Evolutionary conservation across 2,329 filamentous ascomycete species (phyloP), one percentile per base, ranked within the genome.

Genomic region (Phialophora macrospora): DNA sequence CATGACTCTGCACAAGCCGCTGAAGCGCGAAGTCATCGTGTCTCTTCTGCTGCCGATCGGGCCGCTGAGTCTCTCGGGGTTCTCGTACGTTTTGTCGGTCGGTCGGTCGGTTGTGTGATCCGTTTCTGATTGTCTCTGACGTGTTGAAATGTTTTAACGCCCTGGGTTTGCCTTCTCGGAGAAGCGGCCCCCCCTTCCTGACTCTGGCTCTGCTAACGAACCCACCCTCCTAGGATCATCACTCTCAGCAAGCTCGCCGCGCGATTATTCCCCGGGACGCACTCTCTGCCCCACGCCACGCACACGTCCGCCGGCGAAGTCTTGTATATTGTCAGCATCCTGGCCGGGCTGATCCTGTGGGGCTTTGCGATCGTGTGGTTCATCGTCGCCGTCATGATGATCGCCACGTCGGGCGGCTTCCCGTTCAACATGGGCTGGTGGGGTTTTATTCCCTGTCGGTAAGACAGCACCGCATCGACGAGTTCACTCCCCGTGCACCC

Each of bases 11-110:
- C 84, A 91, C 76, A 86, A 87, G 38, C 79, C 91, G n/a, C 89
- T 89, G 0, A 84, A 88, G 0, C 84, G 84, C 65, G 88, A 89
- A 68, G 84, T 88, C 60, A 88, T 91, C 52, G 87, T 90, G 5
- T 88, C 84, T 2, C 84, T 87, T 1, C 90, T 91, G 71, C 77
- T 91, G 0, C 88, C 88, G 1, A 79, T 91, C 0, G 88, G 88
- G 0, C 88, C 88, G 5, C 41, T 57, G 12, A 44, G 55, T n/a
- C 55, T 57, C 12, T 41, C 32, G 12, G 55, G 55, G 22, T 57
- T 57, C 20, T 57, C 55, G 55, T 57, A 11, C 20, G 55, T 57
- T 8, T 44, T 17, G 20, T 34, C 17, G 4, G 20, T 4, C 1
- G 30, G 32, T 34, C 9, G 32, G 2, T 12, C 32, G 32, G 2